Evolutionary conservation across 148 eudicot species (phyloP), one percentile per base, ranked within the genome.

Genomic region (Oxyria digyna): DNA sequence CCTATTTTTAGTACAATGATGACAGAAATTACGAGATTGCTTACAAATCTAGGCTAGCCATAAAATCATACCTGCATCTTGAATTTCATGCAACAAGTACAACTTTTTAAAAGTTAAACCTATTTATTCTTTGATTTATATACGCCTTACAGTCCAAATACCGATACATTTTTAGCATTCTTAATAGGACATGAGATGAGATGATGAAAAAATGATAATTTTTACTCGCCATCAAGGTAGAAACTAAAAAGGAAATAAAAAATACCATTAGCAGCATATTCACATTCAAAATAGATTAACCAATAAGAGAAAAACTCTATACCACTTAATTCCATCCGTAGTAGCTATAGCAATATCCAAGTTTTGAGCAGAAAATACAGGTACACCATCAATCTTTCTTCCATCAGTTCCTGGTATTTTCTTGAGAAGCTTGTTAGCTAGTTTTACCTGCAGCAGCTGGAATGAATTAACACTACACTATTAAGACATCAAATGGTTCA

Each of bases 331-430:
- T 76, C 96, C 98, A 69, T 89, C 89, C 0, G 88, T 81, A 5
- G 98, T 87, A 69, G 96, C 94, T 69, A 92, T 87, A 32, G 96
- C 96, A 75, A 92, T 86, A 73, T 92, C 96, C 73, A 92, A 74
- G 87, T 92, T 92, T 48, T 85, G 88, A 70, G 98, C 91, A 54
- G 94, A 83, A 67, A 92, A 92, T 79, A 92, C 96, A 49, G 98
- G 98, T 79, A 92, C 98, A 0, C 98, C 98, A 7, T 87, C 94
- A 75, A 92, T 80, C 70, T 70, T 86, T 71, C 42, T 78, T 35
- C 71, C 77, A 62, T 78, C 78, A 74, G 66, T 72, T 24, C 63
- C 75, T 0, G 82, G 87, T 74, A 80, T 75, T 62, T 75, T 76
- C 77, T 84, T 92, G 14, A 92, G 79, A 79, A 92, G 96, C 74